Evolutionary conservation across 345 rosid species (phyloP).

Genomic region (Moricandia arvensis): DNA sequence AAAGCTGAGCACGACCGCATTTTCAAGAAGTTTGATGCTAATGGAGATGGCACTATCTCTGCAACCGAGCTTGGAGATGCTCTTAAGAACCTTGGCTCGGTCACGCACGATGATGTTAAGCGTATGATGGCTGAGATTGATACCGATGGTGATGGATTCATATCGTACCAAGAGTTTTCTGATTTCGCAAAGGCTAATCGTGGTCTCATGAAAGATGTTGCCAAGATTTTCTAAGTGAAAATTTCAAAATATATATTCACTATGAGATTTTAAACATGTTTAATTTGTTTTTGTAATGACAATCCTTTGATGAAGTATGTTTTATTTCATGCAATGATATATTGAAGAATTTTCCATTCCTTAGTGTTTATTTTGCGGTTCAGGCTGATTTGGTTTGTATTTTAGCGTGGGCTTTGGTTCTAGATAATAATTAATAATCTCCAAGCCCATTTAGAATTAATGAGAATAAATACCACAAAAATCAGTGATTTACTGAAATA

Average conservation of each 20-base stretch:
- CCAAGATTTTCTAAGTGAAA: slow-evolving; percentile 57
- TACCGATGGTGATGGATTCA: slow-evolving; percentile 84
- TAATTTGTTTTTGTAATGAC: slow-evolving; percentile 28
- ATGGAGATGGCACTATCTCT: slow-evolving; percentile 84
- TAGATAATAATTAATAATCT: neutral
- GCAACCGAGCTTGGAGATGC: slow-evolving; percentile 73
- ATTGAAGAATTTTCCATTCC: neutral
- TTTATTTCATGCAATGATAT: slow-evolving; percentile 21
- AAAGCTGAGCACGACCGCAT: slow-evolving; percentile 57
- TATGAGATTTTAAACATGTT: slow-evolving; percentile 4
- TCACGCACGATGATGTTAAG: slow-evolving; percentile 55
- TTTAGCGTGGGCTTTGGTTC: neutral
- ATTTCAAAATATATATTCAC: neutral
- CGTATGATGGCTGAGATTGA: slow-evolving; percentile 97
- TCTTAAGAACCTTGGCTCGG: slow-evolving; percentile 63
- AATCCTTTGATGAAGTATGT: slow-evolving; percentile 6
- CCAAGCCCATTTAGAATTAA: neutral
- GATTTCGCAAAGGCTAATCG: slow-evolving; percentile 72
- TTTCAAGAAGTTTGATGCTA: slow-evolving; percentile 77
- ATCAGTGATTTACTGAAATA: neutral
- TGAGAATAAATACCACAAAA: neutral
- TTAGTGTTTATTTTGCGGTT: neutral
- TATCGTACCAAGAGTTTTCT: slow-evolving; percentile 65
- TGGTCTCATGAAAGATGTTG: slow-evolving; percentile 82
- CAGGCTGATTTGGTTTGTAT: neutral